These are phyloP conservation scores for Penicillium subrubescens DNA, from an alignment of 495 filamentous ascomycete genomes.

Conservation along the genomic window DNA sequence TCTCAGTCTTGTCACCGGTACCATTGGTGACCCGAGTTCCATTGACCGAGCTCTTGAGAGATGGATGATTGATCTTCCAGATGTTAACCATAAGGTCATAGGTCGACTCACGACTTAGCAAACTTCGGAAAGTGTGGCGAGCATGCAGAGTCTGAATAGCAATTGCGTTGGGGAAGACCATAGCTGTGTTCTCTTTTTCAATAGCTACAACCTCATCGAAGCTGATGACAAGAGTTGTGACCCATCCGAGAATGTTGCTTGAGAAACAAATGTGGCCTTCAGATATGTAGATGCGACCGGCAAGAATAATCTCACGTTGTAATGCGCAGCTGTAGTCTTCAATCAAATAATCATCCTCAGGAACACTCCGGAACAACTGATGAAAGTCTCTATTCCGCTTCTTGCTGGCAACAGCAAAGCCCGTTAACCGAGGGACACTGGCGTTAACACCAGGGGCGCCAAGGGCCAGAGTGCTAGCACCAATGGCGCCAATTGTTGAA, in stretches of 20 bases:
- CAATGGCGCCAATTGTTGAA: conserved; percentile 69
- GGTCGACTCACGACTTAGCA: conserved; percentile 90
- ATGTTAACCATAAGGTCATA: conserved; percentile 97
- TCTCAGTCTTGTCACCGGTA: conserved; percentile 87
- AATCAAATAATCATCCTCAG: conserved; percentile 96
- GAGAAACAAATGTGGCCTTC: conserved; percentile 98
- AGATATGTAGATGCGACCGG: conserved; percentile 92
- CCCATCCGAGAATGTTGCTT: conserved; percentile 98
- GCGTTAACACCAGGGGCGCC: conserved; percentile 59
- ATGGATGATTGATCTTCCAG: conserved; percentile 95
- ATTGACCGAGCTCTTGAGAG: conserved; percentile 83
- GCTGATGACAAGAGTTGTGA: conserved; percentile 94
- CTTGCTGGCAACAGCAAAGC: conserved; percentile 94
- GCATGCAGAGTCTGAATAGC: conserved; percentile 95
- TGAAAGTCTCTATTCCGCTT: conserved; percentile 97
- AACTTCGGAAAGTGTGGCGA: conserved; percentile 92
- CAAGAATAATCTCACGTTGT: conserved; percentile 92
- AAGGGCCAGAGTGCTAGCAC: conserved; percentile 63
- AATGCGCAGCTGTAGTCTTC: conserved; percentile 98
- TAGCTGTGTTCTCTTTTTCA: conserved; percentile 93
- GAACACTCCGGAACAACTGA: conserved; percentile 88
- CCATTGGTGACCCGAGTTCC: conserved; percentile 79
- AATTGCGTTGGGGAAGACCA: conserved; percentile 97
- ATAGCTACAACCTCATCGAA: conserved; percentile 97
- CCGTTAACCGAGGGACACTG: conserved; percentile 76